Percentiles rank a stretch among this genome's conserved stretches.
These are phyloP conservation scores for Pueraria montana DNA, from an alignment of 306 rosid genomes.

Conservation along the genomic window DNA sequence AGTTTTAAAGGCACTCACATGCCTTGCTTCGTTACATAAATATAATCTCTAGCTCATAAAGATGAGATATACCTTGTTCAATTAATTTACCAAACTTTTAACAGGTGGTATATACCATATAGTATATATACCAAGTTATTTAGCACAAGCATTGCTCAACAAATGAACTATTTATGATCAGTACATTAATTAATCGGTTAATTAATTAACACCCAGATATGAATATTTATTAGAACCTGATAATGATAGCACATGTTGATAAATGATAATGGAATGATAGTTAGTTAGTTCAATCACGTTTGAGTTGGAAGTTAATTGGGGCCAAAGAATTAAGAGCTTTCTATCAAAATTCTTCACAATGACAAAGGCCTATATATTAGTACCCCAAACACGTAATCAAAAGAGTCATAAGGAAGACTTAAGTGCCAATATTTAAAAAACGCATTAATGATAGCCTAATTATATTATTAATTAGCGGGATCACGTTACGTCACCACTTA, in stretches of 20 bases:
- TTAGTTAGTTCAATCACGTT: constrained; percentile 20
- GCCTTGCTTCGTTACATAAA: constrained; percentile 31
- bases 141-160: not conserved
- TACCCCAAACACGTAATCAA: constrained; percentile 26
- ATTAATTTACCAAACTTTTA: constrained; percentile 13
- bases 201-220: not conserved
- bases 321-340: not conserved
- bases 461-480: not conserved
- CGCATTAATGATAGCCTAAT: constrained; percentile 32
- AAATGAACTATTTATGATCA: constrained; percentile 18
- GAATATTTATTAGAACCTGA: not conserved
- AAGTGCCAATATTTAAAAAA: not conserved
- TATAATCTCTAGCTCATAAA: not conserved
- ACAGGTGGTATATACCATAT: not conserved
- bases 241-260: constrained; percentile 15
- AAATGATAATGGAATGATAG: not conserved
- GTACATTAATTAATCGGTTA: constrained; percentile 13
- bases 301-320: not conserved
- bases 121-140: not conserved
- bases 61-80: not conserved
- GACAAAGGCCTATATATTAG: not conserved
- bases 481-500: constrained; percentile 47
- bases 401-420: constrained; percentile 25
- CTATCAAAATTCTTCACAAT: not conserved
- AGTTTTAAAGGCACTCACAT: constrained; percentile 52